Percentiles rank a stretch among this genome's conserved stretches.
phyloP scores from a whole-genome alignment of 768 basidiomycete genomes.

The Podaxis pistillaris region DNA sequence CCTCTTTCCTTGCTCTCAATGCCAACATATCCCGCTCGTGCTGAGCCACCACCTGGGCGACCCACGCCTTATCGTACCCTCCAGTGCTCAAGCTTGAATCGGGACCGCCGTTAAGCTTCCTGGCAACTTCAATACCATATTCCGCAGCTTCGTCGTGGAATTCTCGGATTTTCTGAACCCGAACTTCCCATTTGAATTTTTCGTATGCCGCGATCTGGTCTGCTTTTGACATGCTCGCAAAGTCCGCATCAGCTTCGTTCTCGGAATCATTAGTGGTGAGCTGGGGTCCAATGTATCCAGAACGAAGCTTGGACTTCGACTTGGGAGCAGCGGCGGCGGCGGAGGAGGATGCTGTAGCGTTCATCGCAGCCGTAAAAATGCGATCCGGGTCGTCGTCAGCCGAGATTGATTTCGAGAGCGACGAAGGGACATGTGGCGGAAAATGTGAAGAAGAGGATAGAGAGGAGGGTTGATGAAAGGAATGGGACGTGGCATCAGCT shows the following conservation, averaged over 20 bases:
- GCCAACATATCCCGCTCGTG: constrained; percentile 37
- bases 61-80: constrained; percentile 24
- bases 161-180: constrained; percentile 47
- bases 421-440: constrained; percentile 3
- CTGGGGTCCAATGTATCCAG: constrained; percentile 34
- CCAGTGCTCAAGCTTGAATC: background rate
- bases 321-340: constrained; percentile 7
- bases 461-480: constrained; percentile 6
- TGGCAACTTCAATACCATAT: constrained; percentile 39
- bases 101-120: constrained; percentile 24
- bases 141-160: constrained; percentile 47
- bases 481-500: background rate
- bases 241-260: constrained; percentile 27
- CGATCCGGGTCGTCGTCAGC: constrained; percentile 3
- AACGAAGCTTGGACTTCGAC: constrained; percentile 14
- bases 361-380: background rate
- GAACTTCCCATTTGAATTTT: constrained; percentile 42
- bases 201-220: constrained; percentile 39
- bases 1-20: constrained; percentile 47
- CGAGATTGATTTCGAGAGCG: constrained; percentile 1
- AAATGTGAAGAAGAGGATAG: constrained; percentile 8
- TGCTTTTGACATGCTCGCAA: constrained; percentile 22
- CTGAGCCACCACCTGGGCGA: constrained; percentile 31
- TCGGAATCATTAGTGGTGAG: constrained; percentile 30
- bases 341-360: background rate